These are phyloP conservation scores for Chlorophyllum brunneum DNA, from an alignment of 768 basidiomycete genomes.

Conservation along the genomic window DNA sequence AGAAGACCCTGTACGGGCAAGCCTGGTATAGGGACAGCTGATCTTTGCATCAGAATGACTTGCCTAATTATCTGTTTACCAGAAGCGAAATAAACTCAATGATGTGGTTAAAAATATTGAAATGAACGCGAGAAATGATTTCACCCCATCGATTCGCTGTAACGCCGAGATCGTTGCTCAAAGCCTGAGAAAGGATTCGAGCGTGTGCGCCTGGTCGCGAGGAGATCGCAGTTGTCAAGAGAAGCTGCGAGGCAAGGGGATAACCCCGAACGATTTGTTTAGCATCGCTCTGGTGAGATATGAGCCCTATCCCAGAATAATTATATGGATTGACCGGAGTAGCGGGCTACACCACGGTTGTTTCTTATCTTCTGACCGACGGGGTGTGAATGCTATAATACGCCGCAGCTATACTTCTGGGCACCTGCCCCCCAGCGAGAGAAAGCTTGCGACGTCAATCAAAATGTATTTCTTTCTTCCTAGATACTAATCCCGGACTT, in stretches of 20 bases:
- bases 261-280: not conserved
- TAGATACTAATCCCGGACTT: not conserved
- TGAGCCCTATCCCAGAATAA: not conserved
- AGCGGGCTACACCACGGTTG: too few relatives aligned
- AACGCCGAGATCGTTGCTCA: slow-evolving; percentile 5
- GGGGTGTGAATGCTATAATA: too few relatives aligned
- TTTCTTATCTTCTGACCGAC: too few relatives aligned
- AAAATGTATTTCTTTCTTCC: not conserved
- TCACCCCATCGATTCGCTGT: not conserved
- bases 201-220: not conserved
- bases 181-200: not conserved
- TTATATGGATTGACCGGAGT: too few relatives aligned
- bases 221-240: slow-evolving; percentile 10
- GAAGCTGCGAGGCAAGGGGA: not conserved
- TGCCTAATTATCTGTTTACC: not conserved
- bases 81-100: slow-evolving; percentile 7
- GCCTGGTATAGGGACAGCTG: slow-evolving; percentile 1
- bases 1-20: not conserved
- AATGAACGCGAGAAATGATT: slow-evolving; percentile 10
- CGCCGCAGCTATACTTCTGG: not conserved
- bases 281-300: slow-evolving; percentile 1
- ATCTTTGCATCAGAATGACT: slow-evolving; percentile 2
- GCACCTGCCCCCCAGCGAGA: not conserved
- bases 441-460: not conserved
- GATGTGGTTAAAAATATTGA: not conserved